Evolutionary conservation across 805 yeast species (phyloP).

Genomic region (Kazachstania viticola): DNA sequence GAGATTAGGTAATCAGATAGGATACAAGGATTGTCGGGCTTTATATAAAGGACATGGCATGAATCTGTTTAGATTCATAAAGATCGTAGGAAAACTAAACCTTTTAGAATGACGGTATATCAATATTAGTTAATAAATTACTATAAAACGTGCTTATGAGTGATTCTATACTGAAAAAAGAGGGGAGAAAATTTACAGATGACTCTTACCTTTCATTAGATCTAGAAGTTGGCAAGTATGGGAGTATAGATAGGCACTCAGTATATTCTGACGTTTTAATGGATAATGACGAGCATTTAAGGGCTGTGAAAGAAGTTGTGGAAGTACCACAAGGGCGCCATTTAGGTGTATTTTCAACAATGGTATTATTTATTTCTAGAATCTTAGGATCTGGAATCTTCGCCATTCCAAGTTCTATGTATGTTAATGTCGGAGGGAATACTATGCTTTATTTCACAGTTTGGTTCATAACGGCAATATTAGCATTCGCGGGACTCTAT

Average conservation of each 20-base stretch:
- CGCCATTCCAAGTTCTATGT: conserved; percentile 58
- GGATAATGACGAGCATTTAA: conserved; percentile 3
- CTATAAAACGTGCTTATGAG: too few relatives aligned
- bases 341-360: conserved; percentile 56
- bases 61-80: too few relatives aligned
- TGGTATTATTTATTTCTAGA: conserved; percentile 52
- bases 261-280: conserved; percentile 6
- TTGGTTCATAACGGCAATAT: conserved; percentile 51
- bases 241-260: conserved; percentile 4
- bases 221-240: too few relatives aligned
- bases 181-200: too few relatives aligned
- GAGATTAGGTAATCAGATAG: too few relatives aligned
- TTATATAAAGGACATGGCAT: too few relatives aligned
- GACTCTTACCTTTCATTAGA: too few relatives aligned
- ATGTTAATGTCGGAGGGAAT: conserved; percentile 58
- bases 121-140: too few relatives aligned
- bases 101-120: too few relatives aligned
- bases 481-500: conserved; percentile 57
- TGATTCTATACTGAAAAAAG: too few relatives aligned
- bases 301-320: conserved; percentile 2
- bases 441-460: conserved; percentile 46
- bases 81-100: too few relatives aligned
- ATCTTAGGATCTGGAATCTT: conserved; percentile 73
- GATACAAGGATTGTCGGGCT: too few relatives aligned
- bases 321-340: conserved; percentile 62